Evolutionary conservation across 2,329 filamentous ascomycete genomes (phyloP), one percentile per base, ranked within the genome.

Genomic region (Parastagonospora nodorum): DNA sequence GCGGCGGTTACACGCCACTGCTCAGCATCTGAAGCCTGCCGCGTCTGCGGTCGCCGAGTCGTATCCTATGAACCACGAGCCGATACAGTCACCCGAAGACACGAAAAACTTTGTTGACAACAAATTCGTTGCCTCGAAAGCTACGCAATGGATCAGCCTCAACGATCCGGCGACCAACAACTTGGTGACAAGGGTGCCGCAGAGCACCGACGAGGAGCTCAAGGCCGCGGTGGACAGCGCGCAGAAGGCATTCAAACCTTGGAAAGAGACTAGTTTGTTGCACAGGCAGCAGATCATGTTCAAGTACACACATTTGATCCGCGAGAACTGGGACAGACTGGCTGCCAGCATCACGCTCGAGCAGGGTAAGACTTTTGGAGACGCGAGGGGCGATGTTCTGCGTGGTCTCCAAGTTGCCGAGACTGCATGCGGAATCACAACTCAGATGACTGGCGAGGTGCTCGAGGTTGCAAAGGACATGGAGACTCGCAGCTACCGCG

Each of bases 391-490:
- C 38, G 90, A 94, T 72, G 90, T 94, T 16, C 82, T 93, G 43
- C 83, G 90, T 62, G 90, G 90, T 40, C 80, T 94, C 52, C 90
- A 94, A 79, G 90, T 94, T 24, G 90, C 90, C 2, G 90, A 94
- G 80, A 89, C 88, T 6, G 88, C 90, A 16, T 90, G 89, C 68
- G 88, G 82, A 42, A 91, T 91, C 47, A 89, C 90, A 0, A 90
- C 90, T 63, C 84, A 92, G 72, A 81, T 94, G 74, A 90, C 89
- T 73, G 90, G 90, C 33, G 89, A 94, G 77, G 81, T 94, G 38
- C 81, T 94, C 30, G 90, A 94, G 78, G 90, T 94, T 10, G 84
- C 89, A 47, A 92, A 90, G 81, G 90, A 94, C 67, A 94, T 94
- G 90, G 90, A 94, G 80, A 94, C 90, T 28, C 80, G 89, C 69